phyloP scores from a whole-genome alignment of 495 filamentous ascomycete species.

The Neurospora discreta region DNA sequence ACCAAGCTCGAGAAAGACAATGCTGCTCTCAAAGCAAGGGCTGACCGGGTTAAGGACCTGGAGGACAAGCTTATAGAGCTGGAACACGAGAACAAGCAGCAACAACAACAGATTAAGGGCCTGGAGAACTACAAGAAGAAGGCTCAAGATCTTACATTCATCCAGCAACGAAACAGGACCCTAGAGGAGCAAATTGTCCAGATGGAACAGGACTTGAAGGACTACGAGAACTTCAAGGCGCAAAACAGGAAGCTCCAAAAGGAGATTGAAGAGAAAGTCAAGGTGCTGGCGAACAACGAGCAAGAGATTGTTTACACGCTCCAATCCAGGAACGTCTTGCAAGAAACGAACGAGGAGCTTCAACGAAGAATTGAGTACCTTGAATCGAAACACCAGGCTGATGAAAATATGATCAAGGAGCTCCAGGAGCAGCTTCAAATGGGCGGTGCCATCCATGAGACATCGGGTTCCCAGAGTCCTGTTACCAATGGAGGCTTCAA shows the following conservation, averaged over 20 bases:
- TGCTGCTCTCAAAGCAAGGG: conserved; percentile 31
- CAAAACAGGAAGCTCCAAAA: conserved; percentile 46
- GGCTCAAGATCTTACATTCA: conserved; percentile 45
- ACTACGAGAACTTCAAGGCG: conserved; percentile 46
- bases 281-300: conserved; percentile 28
- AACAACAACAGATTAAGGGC: conserved; percentile 69
- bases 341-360: conserved; percentile 21
- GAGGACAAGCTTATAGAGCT: conserved; percentile 52
- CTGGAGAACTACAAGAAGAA: conserved; percentile 67
- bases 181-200: conserved; percentile 24
- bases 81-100: conserved; percentile 59
- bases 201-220: conserved; percentile 59
- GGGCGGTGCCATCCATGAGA: conserved; percentile 16
- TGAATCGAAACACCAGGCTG: conserved; percentile 21
- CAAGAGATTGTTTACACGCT: conserved; percentile 30
- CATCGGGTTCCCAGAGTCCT: conserved; percentile 10
- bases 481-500: conserved; percentile 16
- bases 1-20: conserved; percentile 32
- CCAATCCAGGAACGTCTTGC: conserved; percentile 23
- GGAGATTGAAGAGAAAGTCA: conserved; percentile 24
- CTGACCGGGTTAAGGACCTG: conserved; percentile 31
- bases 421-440: conserved; percentile 36
- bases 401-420: conserved; percentile 31
- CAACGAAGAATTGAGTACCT: conserved; percentile 24
- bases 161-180: conserved; percentile 38